A percentile compares a stretch with the other conserved stretches of the same genome.
Evolutionary conservation across 2,329 filamentous ascomycete species (phyloP).

Genomic region (Nothophoma quercina): DNA sequence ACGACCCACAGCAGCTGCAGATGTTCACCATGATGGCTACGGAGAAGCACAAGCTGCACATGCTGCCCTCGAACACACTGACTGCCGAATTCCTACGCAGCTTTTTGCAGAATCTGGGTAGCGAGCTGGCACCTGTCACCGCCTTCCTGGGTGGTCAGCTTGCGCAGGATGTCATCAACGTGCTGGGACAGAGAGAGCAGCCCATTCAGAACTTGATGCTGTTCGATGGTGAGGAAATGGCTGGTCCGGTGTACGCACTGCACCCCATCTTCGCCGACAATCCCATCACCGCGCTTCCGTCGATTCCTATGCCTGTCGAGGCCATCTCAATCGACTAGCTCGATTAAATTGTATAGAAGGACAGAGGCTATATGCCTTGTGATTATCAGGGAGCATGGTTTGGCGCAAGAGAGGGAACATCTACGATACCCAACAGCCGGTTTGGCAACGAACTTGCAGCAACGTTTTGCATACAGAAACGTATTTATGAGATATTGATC

Average conservation of each 20-base stretch:
- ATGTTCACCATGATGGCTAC: conserved; percentile 80
- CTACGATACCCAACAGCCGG: conserved; percentile 18
- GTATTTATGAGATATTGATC: neutral
- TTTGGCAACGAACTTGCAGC: neutral
- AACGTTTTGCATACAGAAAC: conserved; percentile 10
- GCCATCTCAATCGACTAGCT: conserved; percentile 20
- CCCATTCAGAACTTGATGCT: conserved; percentile 94
- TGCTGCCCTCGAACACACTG: conserved; percentile 55
- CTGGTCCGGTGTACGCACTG: conserved; percentile 80
- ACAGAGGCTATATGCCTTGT: no score
- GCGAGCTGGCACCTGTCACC: conserved; percentile 84
- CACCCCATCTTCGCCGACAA: conserved; percentile 64
- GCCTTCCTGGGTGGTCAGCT: conserved; percentile 90
- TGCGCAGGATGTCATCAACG: conserved; percentile 97
- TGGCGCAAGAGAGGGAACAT: neutral
- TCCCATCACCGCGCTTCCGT: conserved; percentile 26
- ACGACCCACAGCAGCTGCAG: conserved; percentile 65
- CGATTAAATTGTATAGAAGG: neutral
- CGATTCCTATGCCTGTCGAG: conserved; percentile 36
- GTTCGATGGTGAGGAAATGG: conserved; percentile 84
- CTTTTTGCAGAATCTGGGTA: conserved; percentile 86
- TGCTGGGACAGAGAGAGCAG: conserved; percentile 87
- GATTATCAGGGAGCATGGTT: no score
- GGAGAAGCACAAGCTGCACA: conserved; percentile 75
- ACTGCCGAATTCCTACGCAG: conserved; percentile 72